Base-by-base conservation (phyloP, 768 basidiomycete genomes). In the Leccinum arenicola region DNA sequence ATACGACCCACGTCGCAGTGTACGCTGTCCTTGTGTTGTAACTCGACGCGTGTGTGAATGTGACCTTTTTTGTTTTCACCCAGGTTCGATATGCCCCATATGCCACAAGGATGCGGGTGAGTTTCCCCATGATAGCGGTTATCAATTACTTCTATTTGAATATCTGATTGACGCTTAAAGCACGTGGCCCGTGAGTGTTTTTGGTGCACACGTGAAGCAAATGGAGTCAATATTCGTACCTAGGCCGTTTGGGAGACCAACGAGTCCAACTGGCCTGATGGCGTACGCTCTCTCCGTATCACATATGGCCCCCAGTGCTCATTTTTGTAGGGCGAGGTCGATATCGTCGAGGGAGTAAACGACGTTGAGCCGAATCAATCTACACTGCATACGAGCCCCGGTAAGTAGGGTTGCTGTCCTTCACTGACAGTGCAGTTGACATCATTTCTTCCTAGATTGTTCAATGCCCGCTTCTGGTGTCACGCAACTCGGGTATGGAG, bases 311-410 rank as follows among this genome's bases (percentile, higher is more conserved):
- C 4, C 27, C 25, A 3, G 9, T 0, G 40, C 58, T 55, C 35
- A 50, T 6, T 38, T 59, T 52, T 52, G 6, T 33, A 72, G 71
- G 71, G 73, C 19, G 71, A 72, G 38, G 50, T 74, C 6, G 71
- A 74, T 49, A 72, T 74, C 8, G 62, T 72, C 7, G 71, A 72
- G 52, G 71, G 75, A 47, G 84, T 86, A 14, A 87, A 87, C 64
- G 74, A 84, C 64, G 73, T 79, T 55, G 71, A 71, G 14, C 78
- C 82, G 3, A 83, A 86, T 64, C 74, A 77, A 58, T 75, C 77
- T 2, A 81, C 84, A 0, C 73, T 88, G 40, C 87, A 88, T 68
- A 87, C 86, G 5, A 74, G 73, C 56, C 62, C 81, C 11, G 74
- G 83, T 80, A 58, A 50, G 75, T 54, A 31, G 5, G 17, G 25